Conservation (phyloP, 257 asterid genomes). For the Eucommia ulmoides region DNA sequence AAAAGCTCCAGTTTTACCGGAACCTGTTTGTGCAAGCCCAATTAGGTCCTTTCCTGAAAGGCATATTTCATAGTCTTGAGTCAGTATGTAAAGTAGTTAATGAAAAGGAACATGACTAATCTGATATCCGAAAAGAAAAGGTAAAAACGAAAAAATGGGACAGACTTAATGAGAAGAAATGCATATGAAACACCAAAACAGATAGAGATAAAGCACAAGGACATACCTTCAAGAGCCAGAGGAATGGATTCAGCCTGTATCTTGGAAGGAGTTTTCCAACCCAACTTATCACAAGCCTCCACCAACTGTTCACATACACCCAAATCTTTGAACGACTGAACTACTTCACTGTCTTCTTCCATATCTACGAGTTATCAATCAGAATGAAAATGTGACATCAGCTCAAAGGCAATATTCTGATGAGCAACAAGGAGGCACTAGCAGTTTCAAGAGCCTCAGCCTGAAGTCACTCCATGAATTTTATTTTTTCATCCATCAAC, state of each 20-base stretch:
- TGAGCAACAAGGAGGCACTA: no score
- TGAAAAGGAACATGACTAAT: background rate
- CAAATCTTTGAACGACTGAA: slow-evolving; percentile 51
- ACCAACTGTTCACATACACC: slow-evolving; percentile 56
- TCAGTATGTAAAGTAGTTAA: background rate
- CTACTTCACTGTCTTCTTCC: slow-evolving; percentile 14
- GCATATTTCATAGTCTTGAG: background rate
- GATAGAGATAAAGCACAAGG: no score
- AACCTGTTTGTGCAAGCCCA: slow-evolving; percentile 94
- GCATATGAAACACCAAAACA: no score
- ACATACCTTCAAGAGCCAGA: slow-evolving; percentile 42
- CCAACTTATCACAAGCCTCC: slow-evolving; percentile 69
- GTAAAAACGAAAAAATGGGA: background rate
- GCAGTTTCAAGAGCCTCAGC: no score
- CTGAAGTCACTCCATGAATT: no score
- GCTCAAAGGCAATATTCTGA: no score
- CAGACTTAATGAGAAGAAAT: no score
- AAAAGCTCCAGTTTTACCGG: slow-evolving; percentile 93
- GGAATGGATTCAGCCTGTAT: slow-evolving; percentile 73
- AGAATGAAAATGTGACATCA: background rate
- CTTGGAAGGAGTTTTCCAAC: slow-evolving; percentile 65
- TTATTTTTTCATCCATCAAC: no score
- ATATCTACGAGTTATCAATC: slow-evolving; percentile 1
- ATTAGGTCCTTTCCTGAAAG: slow-evolving; percentile 55
- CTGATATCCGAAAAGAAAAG: background rate